Evolutionary conservation across 441 rosid genomes (phyloP), one percentile per base, ranked within the genome.

Genomic region (Dalechampia spathulata): DNA sequence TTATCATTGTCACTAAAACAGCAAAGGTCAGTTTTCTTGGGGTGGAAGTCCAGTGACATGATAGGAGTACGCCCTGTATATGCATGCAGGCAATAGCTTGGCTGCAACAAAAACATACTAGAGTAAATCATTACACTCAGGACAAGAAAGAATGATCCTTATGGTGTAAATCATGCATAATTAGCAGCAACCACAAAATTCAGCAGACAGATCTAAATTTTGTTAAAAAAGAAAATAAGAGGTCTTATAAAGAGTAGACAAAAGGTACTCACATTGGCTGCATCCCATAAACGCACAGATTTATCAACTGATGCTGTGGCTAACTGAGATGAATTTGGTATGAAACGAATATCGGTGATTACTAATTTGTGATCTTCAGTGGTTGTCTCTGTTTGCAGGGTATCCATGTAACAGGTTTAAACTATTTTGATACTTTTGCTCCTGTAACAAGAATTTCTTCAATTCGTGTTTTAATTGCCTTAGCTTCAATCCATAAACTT

Each of bases 41-140:
- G 95, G 44, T 86, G 90, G 75, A 83, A 86, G 59, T 86, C 90
- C 11, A 86, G 76, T 60, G 90, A 86, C 95, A 76, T 78, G 21
- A 86, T 65, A 21, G 84, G 73, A 27, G 82, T 60, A 56, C 76
- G 87, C 34, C 65, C 76, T 4, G 75, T 70, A 55, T 65, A 73
- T 50, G 80, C 76, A 40, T 71, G 73, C 70, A 73, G 49, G 68
- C 67, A 79, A 52, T 56, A 70, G 72, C 71, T 71, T 44, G 85
- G 83, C 92, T 82, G 86, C 73, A 49, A 38, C 51, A 57, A 25
- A 64, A 3, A 44, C 25, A 46, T 39, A 46, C 20, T 59, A 49
- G 48, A 57, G 49, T 61, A 53, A 63, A 61, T 49, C 20, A 61
- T 30, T 39, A 12, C 23, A 59, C 38, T 52, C 40, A 15, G 53